Percentiles rank a stretch among this genome's conserved stretches.
These are phyloP conservation scores for Zea mays DNA, from an alignment of 176 grass and related monocot species.

Conservation along the genomic window Zm-B73-REFERENCE-NAM-5.0 NC_050097.1:236181001-236181500, in stretches of 20 bases:
- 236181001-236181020: slow-evolving; percentile 87
- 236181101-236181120: slow-evolving; percentile 67
- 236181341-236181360: slow-evolving; percentile 7
- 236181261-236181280: slow-evolving; percentile 1
- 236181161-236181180: slow-evolving; percentile 68
- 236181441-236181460: slow-evolving; percentile 90
- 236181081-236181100: slow-evolving; percentile 67
- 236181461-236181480: slow-evolving; percentile 71
- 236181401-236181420: neutral
- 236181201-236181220: slow-evolving; percentile 17
- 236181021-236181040: slow-evolving; percentile 86
- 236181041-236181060: slow-evolving; percentile 84
- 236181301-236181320: slow-evolving; percentile 6
- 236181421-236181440: slow-evolving; percentile 46
- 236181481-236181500: slow-evolving; percentile 66
- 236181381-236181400: slow-evolving; percentile 2
- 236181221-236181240: slow-evolving; percentile 21
- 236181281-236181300: neutral
- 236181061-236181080: slow-evolving; percentile 59
- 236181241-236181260: slow-evolving; percentile 11
- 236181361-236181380: neutral
- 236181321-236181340: slow-evolving; percentile 18
- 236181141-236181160: slow-evolving; percentile 56
- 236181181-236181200: neutral
- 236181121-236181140: slow-evolving; percentile 68